Evolutionary conservation across 352 stramenopile genomes (phyloP).

Genomic region (Pythium vanterpoolii): DNA sequence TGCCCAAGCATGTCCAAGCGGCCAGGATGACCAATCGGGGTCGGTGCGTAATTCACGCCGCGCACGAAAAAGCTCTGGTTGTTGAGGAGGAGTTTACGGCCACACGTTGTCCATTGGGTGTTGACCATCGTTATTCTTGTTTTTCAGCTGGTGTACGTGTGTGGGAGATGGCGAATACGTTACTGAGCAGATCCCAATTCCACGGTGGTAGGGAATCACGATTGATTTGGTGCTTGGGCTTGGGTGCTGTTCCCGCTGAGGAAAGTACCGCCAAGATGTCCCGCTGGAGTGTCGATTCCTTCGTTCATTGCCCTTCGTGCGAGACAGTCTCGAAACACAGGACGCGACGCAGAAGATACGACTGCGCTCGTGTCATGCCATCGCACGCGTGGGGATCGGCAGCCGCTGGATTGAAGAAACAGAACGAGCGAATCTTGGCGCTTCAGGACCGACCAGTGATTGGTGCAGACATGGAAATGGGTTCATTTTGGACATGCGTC

Average conservation of each 20-base stretch:
- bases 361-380: not conserved
- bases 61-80: constrained; percentile 61
- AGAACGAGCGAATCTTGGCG: constrained; percentile 12
- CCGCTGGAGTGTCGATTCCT: constrained; percentile 6
- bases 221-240: not conserved
- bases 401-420: constrained; percentile 6
- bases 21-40: constrained; percentile 49
- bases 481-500: constrained; percentile 8
- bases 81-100: constrained; percentile 59
- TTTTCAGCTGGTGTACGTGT: not conserved
- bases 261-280: not conserved
- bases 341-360: not conserved
- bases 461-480: constrained; percentile 4
- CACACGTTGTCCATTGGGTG: constrained; percentile 58
- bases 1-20: constrained; percentile 57
- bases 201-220: not conserved
- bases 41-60: constrained; percentile 71
- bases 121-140: constrained; percentile 23
- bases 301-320: not conserved
- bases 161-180: not conserved
- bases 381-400: not conserved
- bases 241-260: constrained; percentile 1
- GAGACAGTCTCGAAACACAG: not conserved
- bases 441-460: not conserved
- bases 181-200: not conserved